Evolutionary conservation across 805 yeast genomes (phyloP).

Genomic region (Starmerella ratchasimensis): DNA sequence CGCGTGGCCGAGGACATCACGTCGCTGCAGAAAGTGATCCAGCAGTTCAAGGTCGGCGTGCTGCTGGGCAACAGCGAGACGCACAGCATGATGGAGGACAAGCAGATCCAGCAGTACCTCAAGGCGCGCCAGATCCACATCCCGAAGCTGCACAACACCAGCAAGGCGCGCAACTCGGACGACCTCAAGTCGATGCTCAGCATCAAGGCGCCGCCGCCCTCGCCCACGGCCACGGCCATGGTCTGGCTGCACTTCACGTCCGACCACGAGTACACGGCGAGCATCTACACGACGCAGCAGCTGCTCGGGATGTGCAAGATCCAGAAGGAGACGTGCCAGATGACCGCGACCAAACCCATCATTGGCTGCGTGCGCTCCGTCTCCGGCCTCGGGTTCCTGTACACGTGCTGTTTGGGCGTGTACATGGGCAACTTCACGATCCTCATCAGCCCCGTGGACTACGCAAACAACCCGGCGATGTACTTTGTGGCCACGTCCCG

Average conservation of each 20-base stretch:
- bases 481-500: slow-evolving; percentile 60
- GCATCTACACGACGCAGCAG: slow-evolving; percentile 42
- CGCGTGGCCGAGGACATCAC: slow-evolving; percentile 61
- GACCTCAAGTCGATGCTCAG: slow-evolving; percentile 20
- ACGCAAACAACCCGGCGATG: slow-evolving; percentile 55
- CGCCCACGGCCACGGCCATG: slow-evolving; percentile 27
- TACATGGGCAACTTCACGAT: slow-evolving; percentile 79
- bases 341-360: slow-evolving; percentile 56
- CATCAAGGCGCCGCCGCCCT: slow-evolving; percentile 21
- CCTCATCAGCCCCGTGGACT: slow-evolving; percentile 63
- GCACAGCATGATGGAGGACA: slow-evolving; percentile 54
- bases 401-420: slow-evolving; percentile 70
- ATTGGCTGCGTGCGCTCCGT: slow-evolving; percentile 80
- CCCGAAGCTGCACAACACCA: slow-evolving; percentile 52
- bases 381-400: slow-evolving; percentile 75
- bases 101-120: slow-evolving; percentile 45
- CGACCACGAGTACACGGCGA: slow-evolving; percentile 53
- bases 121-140: slow-evolving; percentile 32
- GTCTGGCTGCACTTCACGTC: slow-evolving; percentile 60
- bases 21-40: slow-evolving; percentile 49
- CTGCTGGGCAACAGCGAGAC: slow-evolving; percentile 68
- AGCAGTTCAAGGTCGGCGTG: slow-evolving; percentile 56
- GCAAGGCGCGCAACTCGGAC: slow-evolving; percentile 36
- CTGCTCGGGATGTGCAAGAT: slow-evolving; percentile 73
- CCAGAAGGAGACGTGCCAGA: slow-evolving; percentile 80